Evolutionary conservation across 106 monocot genomes (phyloP).

Genomic region (Iris macrosiphon): DNA sequence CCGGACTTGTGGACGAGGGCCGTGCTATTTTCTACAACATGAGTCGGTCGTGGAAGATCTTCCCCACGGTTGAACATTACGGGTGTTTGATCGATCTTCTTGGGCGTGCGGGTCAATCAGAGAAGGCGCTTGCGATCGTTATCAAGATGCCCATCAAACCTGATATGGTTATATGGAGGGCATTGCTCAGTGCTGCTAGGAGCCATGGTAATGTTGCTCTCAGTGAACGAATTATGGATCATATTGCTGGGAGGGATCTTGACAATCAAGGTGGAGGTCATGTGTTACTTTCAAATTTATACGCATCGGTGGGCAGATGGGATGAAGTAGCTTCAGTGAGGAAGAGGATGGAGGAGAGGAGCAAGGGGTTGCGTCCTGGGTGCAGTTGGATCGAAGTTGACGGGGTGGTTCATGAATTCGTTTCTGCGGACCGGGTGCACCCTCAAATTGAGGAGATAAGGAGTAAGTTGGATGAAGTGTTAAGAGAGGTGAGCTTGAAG

Average conservation of each 20-base stretch:
- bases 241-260: constrained; percentile 10
- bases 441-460: constrained; percentile 23
- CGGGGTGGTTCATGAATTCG: constrained; percentile 35
- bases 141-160: constrained; percentile 30
- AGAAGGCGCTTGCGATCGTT: constrained; percentile 20
- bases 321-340: constrained; percentile 20
- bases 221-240: constrained; percentile 15
- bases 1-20: constrained; percentile 33
- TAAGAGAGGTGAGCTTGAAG: constrained; percentile 20
- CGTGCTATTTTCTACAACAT: constrained; percentile 20
- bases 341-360: constrained; percentile 5
- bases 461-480: constrained; percentile 18
- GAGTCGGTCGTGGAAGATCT: constrained; percentile 15
- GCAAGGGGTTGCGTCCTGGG: constrained; percentile 17
- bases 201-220: constrained; percentile 27
- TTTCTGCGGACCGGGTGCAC: constrained; percentile 31
- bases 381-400: constrained; percentile 39
- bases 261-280: constrained; percentile 10
- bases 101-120: constrained; percentile 21
- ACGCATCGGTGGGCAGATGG: constrained; percentile 30
- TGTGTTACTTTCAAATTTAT: constrained; percentile 38
- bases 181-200: constrained; percentile 40
- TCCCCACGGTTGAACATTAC: constrained; percentile 34
- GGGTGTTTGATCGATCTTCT: constrained; percentile 42
- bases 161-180: constrained; percentile 40